Conservation (phyloP, 208 protist genomes). For the Angomonas desouzai region DNA sequence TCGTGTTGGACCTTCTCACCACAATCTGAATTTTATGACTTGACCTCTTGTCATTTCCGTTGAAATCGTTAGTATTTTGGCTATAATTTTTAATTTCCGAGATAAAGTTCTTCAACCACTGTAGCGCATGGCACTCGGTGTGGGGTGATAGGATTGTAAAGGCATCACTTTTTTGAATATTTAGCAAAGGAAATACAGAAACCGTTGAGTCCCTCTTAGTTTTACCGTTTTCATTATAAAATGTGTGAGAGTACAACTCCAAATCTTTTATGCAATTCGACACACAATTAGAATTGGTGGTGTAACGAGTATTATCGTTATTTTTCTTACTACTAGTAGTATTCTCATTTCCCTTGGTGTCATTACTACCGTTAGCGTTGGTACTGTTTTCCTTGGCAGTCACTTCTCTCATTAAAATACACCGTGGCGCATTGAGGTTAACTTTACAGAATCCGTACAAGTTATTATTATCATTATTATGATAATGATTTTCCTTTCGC, state of each 20-base stretch:
- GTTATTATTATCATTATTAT: neutral
- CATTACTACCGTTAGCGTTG: neutral
- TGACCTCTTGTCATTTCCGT: too few species aligned
- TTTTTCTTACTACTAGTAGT: too few species aligned
- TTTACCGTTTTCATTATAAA: neutral
- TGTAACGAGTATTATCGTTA: neutral
- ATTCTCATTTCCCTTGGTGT: too few species aligned
- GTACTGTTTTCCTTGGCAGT: neutral
- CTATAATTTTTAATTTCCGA: neutral
- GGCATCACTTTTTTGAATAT: neutral
- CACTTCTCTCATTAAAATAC: neutral
- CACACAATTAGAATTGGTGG: neutral
- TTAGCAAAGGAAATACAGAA: neutral
- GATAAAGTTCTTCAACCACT: neutral
- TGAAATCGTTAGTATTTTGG: too few species aligned
- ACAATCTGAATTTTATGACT: too few species aligned
- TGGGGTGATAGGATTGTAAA: neutral
- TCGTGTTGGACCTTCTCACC: too few species aligned
- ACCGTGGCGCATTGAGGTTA: neutral
- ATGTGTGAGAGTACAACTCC: too few species aligned
- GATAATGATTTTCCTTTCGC: neutral
- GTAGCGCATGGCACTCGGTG: neutral
- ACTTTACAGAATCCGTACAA: slow-evolving; percentile 3
- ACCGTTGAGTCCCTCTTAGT: neutral
- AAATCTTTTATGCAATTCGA: neutral